A percentile compares a stretch with the other conserved stretches of the same genome.
Conservation (phyloP, 2,329 filamentous ascomycete species). For the Mycosphaerella arachidis region DNA sequence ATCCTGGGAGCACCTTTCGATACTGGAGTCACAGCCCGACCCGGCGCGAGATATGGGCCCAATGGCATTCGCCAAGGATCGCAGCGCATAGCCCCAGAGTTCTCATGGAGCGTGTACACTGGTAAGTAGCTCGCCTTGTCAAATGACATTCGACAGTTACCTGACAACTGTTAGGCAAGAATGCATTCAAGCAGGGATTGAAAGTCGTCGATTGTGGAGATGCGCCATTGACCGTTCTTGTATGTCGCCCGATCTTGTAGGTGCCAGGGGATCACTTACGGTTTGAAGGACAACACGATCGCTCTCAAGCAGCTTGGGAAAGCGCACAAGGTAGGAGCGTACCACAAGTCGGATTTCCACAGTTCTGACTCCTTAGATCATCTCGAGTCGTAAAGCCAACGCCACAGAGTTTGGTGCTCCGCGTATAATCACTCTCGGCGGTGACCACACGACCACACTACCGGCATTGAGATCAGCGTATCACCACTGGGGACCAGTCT, state of each 20-base stretch:
- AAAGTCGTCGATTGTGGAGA: slow-evolving; percentile 54
- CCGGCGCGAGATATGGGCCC: slow-evolving; percentile 51
- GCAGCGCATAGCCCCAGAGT: slow-evolving; percentile 39
- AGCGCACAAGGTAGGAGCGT: slow-evolving; percentile 45
- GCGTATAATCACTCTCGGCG: slow-evolving; percentile 51
- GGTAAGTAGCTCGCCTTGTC: slow-evolving; percentile 29
- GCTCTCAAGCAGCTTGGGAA: slow-evolving; percentile 51
- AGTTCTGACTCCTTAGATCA: slow-evolving; percentile 30
- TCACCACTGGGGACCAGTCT: slow-evolving; percentile 50
- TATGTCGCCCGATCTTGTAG: not conserved
- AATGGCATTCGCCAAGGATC: slow-evolving; percentile 50
- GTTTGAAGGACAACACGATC: slow-evolving; percentile 47
- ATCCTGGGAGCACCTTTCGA: slow-evolving; percentile 84
- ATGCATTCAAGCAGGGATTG: slow-evolving; percentile 41
- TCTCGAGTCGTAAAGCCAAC: slow-evolving; percentile 43
- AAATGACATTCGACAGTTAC: not conserved
- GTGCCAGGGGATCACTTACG: not conserved
- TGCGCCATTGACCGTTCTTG: slow-evolving; percentile 43
- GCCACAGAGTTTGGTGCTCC: slow-evolving; percentile 43
- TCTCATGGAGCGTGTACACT: slow-evolving; percentile 47
- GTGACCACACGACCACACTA: slow-evolving; percentile 55
- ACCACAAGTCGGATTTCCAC: not conserved
- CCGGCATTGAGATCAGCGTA: slow-evolving; percentile 49
- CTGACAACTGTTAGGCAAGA: not conserved
- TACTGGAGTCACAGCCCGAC: slow-evolving; percentile 48